phyloP scores from a whole-genome alignment of 305 asterid species.

The Solanum hybrid region DNA sequence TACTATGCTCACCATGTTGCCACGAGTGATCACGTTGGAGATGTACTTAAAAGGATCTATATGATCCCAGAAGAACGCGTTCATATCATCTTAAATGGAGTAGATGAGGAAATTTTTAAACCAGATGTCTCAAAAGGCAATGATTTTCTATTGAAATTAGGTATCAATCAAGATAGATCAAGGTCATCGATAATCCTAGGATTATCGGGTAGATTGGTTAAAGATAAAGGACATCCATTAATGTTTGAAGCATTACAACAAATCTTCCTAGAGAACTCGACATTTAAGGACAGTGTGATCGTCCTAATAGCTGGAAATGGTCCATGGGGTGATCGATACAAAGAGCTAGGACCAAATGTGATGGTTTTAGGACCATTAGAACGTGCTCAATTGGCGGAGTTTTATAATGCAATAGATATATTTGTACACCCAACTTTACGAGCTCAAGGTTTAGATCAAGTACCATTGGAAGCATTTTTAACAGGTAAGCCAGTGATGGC shows the following conservation, averaged over 20 bases:
- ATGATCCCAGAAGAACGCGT: slow-evolving; percentile 66
- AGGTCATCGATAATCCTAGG: slow-evolving; percentile 34
- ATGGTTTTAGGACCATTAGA: slow-evolving; percentile 52
- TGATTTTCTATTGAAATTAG: slow-evolving; percentile 13
- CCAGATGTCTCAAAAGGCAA: slow-evolving; percentile 16
- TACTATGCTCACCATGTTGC: slow-evolving; percentile 71
- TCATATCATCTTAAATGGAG: slow-evolving; percentile 56
- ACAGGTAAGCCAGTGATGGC: slow-evolving; percentile 72
- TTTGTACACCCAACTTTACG: slow-evolving; percentile 69
- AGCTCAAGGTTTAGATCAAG: slow-evolving; percentile 75
- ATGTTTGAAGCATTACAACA: slow-evolving; percentile 57
- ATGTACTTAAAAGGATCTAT: slow-evolving; percentile 50
- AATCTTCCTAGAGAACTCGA: slow-evolving; percentile 38
- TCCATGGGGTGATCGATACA: slow-evolving; percentile 65
- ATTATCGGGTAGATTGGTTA: slow-evolving; percentile 62
- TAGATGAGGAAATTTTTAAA: slow-evolving; percentile 50
- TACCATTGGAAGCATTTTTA: slow-evolving; percentile 57
- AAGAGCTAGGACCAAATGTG: slow-evolving; percentile 35
- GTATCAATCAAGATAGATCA: slow-evolving; percentile 16
- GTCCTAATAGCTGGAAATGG: slow-evolving; percentile 76
- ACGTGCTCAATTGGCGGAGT: slow-evolving; percentile 34
- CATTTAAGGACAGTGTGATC: slow-evolving; percentile 5
- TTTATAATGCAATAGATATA: slow-evolving; percentile 47
- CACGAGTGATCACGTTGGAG: slow-evolving; percentile 65
- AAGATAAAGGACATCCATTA: slow-evolving; percentile 75